Evolutionary conservation across 306 rosid genomes (phyloP), one percentile per base, ranked within the genome.

Genomic region (Ormosia emarginata): DNA sequence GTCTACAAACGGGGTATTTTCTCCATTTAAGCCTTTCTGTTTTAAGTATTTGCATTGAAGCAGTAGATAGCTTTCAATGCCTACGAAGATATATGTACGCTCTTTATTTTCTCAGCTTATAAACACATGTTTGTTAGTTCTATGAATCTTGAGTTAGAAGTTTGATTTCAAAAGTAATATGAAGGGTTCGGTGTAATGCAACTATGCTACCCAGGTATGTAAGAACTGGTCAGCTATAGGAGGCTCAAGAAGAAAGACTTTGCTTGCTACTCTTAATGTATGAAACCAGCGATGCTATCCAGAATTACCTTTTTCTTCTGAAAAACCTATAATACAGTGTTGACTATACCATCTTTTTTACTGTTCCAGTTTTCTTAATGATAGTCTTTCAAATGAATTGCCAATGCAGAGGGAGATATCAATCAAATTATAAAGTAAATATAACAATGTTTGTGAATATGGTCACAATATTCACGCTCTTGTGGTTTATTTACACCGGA

Each of bases 401-500:
- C 32, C 32, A 24, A 78, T 18, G 40, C 65, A 66, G n/a, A 66
- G 67, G 32, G 43, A 50, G 39, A n/a, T n/a, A 50, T 36, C 74
- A 62, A 71, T 75, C 63, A 32, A 55, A 59, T 7, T 17, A 70
- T 46, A 11, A 34, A 43, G 63, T 70, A 6, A 13, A 79, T 0
- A n/a, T 69, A 74, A 56, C 57, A 7, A 75, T 56, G 24, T 50
- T 75, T 1, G 82, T 66, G 69, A 83, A 75, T 58, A 5, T 40
- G 74, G 33, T 77, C 66, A 80, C 84, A 82, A 3, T 37, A 52
- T 39, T 15, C 18, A 17, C 64, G 79, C 72, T 82, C 10, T n/a
- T n/a, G 65, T 80, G 86, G 80, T 53, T 5, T 55, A 7, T 64
- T 65, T 75, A 57, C 56, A 81, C 78, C 0, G 78, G 82, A 73